A percentile compares a stretch with the other conserved stretches of the same genome.
These are phyloP conservation scores for Diaporthe sp. DNA, from an alignment of 2,329 filamentous ascomycete genomes.

Conservation along the genomic window DNA sequence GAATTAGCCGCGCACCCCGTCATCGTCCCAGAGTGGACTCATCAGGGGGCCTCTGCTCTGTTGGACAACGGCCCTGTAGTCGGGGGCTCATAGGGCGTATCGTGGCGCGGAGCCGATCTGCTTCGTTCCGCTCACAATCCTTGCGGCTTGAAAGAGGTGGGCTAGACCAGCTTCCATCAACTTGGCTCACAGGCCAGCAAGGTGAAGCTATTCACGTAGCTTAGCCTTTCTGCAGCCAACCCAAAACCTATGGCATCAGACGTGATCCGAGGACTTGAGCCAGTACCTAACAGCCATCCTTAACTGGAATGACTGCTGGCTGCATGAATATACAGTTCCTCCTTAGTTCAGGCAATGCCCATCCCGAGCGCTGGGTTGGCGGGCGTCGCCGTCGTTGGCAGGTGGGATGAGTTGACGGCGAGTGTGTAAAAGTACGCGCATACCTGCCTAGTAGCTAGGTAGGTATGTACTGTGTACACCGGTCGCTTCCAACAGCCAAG, in stretches of 20 bases:
- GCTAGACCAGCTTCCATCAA: not conserved
- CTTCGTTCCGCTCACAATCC: conserved; percentile 9
- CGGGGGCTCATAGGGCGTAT: conserved; percentile 5
- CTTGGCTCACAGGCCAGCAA: not conserved
- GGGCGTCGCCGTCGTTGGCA: conserved; percentile 6
- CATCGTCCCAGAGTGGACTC: not conserved
- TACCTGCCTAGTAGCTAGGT: not conserved
- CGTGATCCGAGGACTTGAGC: not conserved
- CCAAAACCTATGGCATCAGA: not conserved
- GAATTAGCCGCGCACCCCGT: not conserved
- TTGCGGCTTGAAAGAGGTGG: conserved; percentile 24
- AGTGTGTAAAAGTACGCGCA: not conserved
- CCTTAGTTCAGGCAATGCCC: not conserved
- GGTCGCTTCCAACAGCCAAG: conserved; percentile 8
- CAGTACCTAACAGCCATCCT: not conserved
- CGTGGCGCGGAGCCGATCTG: conserved; percentile 28
- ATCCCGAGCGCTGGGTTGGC: not conserved
- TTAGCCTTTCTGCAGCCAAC: not conserved
- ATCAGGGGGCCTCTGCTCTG: not conserved
- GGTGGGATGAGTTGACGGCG: not conserved
- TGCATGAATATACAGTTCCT: not conserved
- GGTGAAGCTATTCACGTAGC: not conserved
- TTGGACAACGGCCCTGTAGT: conserved; percentile 21
- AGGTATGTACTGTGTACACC: conserved; percentile 3
- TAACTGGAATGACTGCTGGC: not conserved